Conservation (phyloP, 345 rosid species). For the Salix dunnii region DNA sequence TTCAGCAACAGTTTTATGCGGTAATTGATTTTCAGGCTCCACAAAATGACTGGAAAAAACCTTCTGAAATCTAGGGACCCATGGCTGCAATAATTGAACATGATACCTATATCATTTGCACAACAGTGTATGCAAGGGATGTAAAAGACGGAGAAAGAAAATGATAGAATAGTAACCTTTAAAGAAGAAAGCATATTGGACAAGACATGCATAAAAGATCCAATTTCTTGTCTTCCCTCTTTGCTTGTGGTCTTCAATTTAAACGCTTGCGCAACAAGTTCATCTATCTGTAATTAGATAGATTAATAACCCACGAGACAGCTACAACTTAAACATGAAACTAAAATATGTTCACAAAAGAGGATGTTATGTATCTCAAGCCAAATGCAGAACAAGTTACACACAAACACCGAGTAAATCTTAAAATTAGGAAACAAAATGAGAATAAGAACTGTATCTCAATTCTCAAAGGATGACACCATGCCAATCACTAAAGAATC, state of each 20-base stretch:
- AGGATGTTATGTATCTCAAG: neutral
- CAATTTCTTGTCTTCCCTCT: slow-evolving; percentile 57
- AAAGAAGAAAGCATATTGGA: slow-evolving; percentile 58
- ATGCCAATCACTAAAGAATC: neutral
- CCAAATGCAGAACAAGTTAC: neutral
- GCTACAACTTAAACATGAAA: neutral
- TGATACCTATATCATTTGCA: neutral
- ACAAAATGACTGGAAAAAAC: slow-evolving; percentile 25
- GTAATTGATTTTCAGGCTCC: slow-evolving; percentile 24
- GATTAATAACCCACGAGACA: neutral
- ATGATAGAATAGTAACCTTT: slow-evolving; percentile 42
- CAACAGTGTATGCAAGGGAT: neutral
- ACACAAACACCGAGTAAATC: neutral
- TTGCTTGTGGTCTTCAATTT: slow-evolving; percentile 36
- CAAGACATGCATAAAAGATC: slow-evolving; percentile 48
- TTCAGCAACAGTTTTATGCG: slow-evolving; percentile 21
- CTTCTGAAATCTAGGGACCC: slow-evolving; percentile 66
- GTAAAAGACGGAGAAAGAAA: neutral
- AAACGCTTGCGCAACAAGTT: slow-evolving; percentile 68
- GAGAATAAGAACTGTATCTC: neutral
- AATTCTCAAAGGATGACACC: neutral
- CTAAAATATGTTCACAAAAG: neutral
- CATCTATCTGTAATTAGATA: slow-evolving; percentile 58
- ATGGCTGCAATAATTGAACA: slow-evolving; percentile 57
- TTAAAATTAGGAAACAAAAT: neutral